phyloP scores from a whole-genome alignment of 805 yeast genomes.

The Saturnispora saitoi region DNA sequence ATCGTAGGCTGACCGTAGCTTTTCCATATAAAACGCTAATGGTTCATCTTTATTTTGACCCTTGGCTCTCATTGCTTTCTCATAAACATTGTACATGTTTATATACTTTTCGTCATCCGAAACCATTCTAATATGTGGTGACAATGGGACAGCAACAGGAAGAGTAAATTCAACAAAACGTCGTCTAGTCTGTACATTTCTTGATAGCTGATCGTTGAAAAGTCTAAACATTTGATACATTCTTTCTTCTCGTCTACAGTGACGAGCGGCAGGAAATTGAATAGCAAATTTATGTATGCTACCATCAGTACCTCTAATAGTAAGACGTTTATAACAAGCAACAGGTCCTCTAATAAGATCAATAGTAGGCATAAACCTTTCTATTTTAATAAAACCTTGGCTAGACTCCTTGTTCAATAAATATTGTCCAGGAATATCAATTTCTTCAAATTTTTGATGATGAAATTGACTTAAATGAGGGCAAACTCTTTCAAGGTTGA shows the following conservation, averaged over 20 bases:
- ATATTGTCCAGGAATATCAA: constrained; percentile 96
- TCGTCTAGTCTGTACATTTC: constrained; percentile 81
- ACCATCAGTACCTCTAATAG: constrained; percentile 91
- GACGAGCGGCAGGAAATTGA: constrained; percentile 96
- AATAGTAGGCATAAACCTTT: constrained; percentile 81
- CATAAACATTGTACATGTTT: constrained; percentile 77
- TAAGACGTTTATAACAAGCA: constrained; percentile 80
- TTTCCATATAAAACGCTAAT: constrained; percentile 73
- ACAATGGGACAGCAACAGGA: constrained; percentile 87
- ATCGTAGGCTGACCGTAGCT: constrained; percentile 86
- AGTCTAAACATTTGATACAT: constrained; percentile 86
- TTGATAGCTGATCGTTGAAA: constrained; percentile 69
- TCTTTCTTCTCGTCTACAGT: constrained; percentile 92
- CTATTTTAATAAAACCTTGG: constrained; percentile 89
- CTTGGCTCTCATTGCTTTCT: constrained; percentile 67
- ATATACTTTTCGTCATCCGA: constrained; percentile 72
- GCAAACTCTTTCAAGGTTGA: constrained; percentile 81
- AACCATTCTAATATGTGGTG: constrained; percentile 88
- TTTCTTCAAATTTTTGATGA: constrained; percentile 95
- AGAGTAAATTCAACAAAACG: constrained; percentile 77
- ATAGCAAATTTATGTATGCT: constrained; percentile 87
- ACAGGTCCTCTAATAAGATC: constrained; percentile 85
- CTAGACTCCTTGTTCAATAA: constrained; percentile 77
- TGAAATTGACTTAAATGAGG: constrained; percentile 96
- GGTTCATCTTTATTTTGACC: constrained; percentile 84